A percentile compares a stretch with the other conserved stretches of the same genome.
phyloP scores from a whole-genome alignment of 2,329 filamentous ascomycete genomes.

The Monosporascus sp. region DNA sequence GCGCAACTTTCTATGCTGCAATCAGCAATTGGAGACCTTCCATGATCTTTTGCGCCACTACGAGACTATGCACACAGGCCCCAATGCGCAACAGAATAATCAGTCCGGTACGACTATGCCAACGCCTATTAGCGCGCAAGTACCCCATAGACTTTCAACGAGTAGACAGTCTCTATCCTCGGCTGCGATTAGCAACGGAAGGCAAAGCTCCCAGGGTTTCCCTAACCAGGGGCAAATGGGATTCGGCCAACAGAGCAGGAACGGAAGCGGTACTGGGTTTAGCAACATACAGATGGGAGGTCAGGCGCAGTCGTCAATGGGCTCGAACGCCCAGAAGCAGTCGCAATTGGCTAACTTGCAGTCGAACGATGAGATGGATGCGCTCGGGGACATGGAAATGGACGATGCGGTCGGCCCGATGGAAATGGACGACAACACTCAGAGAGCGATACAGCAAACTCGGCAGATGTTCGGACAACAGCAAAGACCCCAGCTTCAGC shows the following conservation, averaged over 20 bases:
- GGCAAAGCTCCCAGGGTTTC: conserved; percentile 24
- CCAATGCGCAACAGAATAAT: conserved; percentile 36
- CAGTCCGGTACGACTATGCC: conserved; percentile 3
- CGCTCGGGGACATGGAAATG: conserved; percentile 94
- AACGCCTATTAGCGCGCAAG: conserved; percentile 20
- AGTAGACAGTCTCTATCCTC: conserved; percentile 23
- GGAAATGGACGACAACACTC: conserved; percentile 55
- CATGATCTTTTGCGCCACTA: conserved; percentile 96
- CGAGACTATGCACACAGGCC: conserved; percentile 84
- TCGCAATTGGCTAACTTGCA: conserved; percentile 40
- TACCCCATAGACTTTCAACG: conserved; percentile 25
- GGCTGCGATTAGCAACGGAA: conserved; percentile 14
- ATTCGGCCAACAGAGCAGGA: conserved; percentile 24
- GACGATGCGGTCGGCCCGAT: conserved; percentile 70
- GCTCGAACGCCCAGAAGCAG: conserved; percentile 31
- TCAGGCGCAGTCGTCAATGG: conserved; percentile 21
- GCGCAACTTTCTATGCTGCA: conserved; percentile 95
- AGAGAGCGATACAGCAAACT: conserved; percentile 63
- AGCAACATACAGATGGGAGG: conserved; percentile 36
- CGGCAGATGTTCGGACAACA: conserved; percentile 63
- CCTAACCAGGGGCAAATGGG: conserved; percentile 20
- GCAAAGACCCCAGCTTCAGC: conserved; percentile 68
- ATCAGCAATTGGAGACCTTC: conserved; percentile 79
- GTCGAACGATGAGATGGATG: conserved; percentile 65
- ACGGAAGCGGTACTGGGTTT: conserved; percentile 18